Evolutionary conservation across 1,139 yeast genomes (phyloP).

Genomic region (Yamadazyma spencermartinsiae): DNA sequence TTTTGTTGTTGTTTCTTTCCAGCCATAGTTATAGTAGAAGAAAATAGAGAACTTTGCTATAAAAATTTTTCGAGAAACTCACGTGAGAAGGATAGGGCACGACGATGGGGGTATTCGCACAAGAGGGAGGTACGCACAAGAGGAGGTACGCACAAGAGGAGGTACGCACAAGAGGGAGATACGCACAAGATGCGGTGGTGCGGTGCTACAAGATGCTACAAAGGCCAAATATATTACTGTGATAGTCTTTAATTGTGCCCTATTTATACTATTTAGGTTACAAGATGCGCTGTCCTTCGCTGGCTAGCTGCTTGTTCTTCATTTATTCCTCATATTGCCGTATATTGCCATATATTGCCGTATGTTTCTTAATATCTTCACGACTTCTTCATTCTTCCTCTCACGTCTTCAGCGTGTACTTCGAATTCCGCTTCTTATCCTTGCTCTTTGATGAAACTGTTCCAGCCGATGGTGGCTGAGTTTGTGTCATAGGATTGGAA

Average conservation of each 20-base stretch:
- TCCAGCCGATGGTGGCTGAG: slow-evolving; percentile 12
- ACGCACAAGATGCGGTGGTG: too few relatives aligned
- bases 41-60: slow-evolving; percentile 3
- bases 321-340: too few relatives aligned
- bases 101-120: too few relatives aligned
- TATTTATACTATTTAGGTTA: background rate
- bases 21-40: slow-evolving; percentile 51
- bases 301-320: too few relatives aligned
- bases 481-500: slow-evolving; percentile 4
- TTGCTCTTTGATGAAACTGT: slow-evolving; percentile 12
- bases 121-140: background rate
- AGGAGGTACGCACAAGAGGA: background rate
- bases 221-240: too few relatives aligned
- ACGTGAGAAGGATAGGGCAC: slow-evolving; percentile 6
- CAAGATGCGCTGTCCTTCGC: too few relatives aligned
- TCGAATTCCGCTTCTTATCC: slow-evolving; percentile 23
- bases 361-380: background rate
- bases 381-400: slow-evolving; percentile 4
- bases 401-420: slow-evolving; percentile 17
- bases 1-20: slow-evolving; percentile 67
- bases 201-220: too few relatives aligned
- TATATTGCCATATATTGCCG: background rate
- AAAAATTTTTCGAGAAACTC: slow-evolving; percentile 7
- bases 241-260: too few relatives aligned
- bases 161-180: background rate